These are phyloP conservation scores for Trichophaea hybrida DNA, from an alignment of 2,329 filamentous ascomycete species.

Conservation along the genomic window DNA sequence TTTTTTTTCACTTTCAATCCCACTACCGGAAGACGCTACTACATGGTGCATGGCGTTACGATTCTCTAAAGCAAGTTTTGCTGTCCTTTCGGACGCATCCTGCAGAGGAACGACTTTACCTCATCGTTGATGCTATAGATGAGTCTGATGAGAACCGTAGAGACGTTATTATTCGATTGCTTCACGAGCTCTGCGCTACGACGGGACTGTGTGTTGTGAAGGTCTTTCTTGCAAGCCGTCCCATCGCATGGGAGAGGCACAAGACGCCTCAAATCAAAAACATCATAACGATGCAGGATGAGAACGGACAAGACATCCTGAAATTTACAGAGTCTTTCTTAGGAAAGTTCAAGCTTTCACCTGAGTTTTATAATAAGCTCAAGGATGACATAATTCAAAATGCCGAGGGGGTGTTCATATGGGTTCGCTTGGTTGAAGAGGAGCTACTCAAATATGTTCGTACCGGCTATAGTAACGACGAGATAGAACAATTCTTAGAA, in stretches of 20 bases:
- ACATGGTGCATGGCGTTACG: not conserved
- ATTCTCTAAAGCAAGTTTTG: not conserved
- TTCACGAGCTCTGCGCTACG: not conserved
- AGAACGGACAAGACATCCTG: not conserved
- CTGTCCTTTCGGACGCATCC: not conserved
- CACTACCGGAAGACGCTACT: not conserved
- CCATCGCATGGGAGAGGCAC: not conserved
- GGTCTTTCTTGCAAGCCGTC: not conserved
- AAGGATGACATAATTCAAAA: not conserved
- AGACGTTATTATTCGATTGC: not conserved
- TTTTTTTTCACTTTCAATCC: constrained; percentile 1
- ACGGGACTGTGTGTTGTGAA: not conserved
- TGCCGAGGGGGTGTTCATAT: constrained; percentile 3
- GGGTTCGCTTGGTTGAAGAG: not conserved
- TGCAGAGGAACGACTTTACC: not conserved
- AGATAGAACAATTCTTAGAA: not conserved
- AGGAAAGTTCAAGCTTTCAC: not conserved
- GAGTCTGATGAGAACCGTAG: not conserved
- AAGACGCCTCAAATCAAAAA: not conserved
- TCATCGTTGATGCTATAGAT: constrained; percentile 1
- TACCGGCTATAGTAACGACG: not conserved
- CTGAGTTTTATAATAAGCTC: not conserved
- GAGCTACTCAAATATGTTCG: not conserved
- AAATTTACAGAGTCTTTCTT: not conserved
- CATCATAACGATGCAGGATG: not conserved